phyloP scores from a whole-genome alignment of 768 basidiomycete species.

The Lactifluus hygrophoroides region DNA sequence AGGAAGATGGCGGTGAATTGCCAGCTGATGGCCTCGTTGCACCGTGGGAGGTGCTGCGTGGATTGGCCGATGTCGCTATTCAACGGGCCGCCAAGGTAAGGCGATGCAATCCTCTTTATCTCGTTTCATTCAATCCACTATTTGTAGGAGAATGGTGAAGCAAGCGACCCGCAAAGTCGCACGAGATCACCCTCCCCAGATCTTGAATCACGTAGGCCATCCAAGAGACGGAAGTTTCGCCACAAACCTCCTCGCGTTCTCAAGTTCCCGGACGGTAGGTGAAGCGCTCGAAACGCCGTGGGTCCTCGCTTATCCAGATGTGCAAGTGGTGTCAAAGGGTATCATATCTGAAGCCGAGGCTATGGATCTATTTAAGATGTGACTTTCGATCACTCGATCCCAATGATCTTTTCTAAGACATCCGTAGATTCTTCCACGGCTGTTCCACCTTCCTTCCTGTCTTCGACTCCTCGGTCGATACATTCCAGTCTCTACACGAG shows the following conservation, averaged over 20 bases:
- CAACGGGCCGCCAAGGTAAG: conserved; percentile 69
- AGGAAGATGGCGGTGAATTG: conserved; percentile 76
- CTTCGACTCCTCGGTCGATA: conserved; percentile 76
- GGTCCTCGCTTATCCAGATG: conserved; percentile 4
- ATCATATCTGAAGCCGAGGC: conserved; percentile 78
- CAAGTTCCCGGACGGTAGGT: conserved; percentile 69
- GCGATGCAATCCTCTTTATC: conserved; percentile 1
- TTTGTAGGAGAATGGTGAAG: conserved; percentile 64
- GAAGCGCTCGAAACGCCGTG: background rate
- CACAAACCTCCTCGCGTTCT: conserved; percentile 50
- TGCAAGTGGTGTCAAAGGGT: conserved; percentile 72
- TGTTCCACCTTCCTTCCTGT: conserved; percentile 88
- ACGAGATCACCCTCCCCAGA: conserved; percentile 68
- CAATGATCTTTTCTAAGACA: conserved; percentile 15
- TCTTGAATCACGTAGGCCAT: conserved; percentile 50
- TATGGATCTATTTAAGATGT: conserved; percentile 82
- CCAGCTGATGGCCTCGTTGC: conserved; percentile 77
- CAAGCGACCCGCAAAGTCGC: conserved; percentile 68
- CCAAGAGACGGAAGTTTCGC: conserved; percentile 63
- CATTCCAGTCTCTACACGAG: conserved; percentile 75
- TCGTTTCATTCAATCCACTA: background rate
- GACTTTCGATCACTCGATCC: conserved; percentile 22
- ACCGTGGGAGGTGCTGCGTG: conserved; percentile 79
- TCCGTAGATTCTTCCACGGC: conserved; percentile 76
- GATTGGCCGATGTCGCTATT: conserved; percentile 73